These are phyloP conservation scores for Eremothecium cymbalariae DNA, from an alignment of 1,139 yeast genomes.

Conservation along the genomic window DNA sequence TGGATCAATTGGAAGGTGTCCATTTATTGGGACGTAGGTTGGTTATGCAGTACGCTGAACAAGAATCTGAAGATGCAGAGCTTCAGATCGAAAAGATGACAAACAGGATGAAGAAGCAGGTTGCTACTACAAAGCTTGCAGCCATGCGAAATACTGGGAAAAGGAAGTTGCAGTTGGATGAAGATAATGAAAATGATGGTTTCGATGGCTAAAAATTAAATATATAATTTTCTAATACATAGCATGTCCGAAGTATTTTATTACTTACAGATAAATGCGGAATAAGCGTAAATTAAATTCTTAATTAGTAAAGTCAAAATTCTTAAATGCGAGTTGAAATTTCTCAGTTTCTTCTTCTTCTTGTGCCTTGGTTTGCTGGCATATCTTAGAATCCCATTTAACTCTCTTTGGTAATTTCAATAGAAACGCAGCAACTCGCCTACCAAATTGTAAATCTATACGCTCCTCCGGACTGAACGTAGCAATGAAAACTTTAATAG, in stretches of 20 bases:
- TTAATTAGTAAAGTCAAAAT: conserved; percentile 36
- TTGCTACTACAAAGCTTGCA: conserved; percentile 66
- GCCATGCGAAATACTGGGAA: conserved; percentile 62
- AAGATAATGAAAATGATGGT: conserved; percentile 31
- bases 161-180: conserved; percentile 61
- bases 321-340: conserved; percentile 44
- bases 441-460: conserved; percentile 68
- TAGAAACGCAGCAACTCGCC: conserved; percentile 61
- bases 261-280: not conserved
- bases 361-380: conserved; percentile 49
- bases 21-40: conserved; percentile 93
- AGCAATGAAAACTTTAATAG: conserved; percentile 30
- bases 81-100: conserved; percentile 89
- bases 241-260: conserved; percentile 2
- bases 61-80: conserved; percentile 74
- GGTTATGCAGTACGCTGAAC: conserved; percentile 91
- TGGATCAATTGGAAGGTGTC: conserved; percentile 89
- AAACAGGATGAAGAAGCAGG: conserved; percentile 72
- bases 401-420: conserved; percentile 52
- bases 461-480: conserved; percentile 27
- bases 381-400: conserved; percentile 55
- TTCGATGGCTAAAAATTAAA: conserved; percentile 12
- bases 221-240: too few relatives aligned
- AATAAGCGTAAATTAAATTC: not conserved
- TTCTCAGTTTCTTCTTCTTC: conserved; percentile 56